Base-by-base conservation (phyloP, 1,284 basidiomycete genomes). In the Microbotryum intermedium region DNA sequence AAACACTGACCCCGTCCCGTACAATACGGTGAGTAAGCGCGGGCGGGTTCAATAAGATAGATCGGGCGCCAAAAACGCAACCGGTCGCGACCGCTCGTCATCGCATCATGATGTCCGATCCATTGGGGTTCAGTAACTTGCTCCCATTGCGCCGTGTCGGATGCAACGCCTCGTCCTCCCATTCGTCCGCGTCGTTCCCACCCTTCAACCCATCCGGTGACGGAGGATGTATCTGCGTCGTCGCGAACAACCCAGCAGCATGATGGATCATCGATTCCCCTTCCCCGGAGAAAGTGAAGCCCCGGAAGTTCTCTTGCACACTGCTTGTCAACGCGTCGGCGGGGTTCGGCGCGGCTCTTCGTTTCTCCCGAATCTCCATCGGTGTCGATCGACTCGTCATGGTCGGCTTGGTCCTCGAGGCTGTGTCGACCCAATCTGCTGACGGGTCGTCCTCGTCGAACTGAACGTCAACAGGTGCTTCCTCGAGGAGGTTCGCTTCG, bases 261-360 rank as follows among this genome's bases (percentile, higher is more conserved):
- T 63, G 51, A 26, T 66, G 61, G 9, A 61, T 63, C 62, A 68
- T 60, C n/a, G 52, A 58, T 34, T 71, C 68, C 30, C 52, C 65
- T 51, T 70, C 69, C 59, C 70, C 70, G 2, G 60, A 60, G 58
- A 70, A 72, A 30, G 66, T 67, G 64, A 72, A 72, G 23, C 70
- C 70, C 29, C 85, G 81, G 76, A 95, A 95, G 76, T 94, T 91
- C 78, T 92, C 91, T 78, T 95, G 91, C 53, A 95, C 87, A 70
- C 86, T 88, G 72, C 79, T 88, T 64, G 90, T 91, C 70, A 94
- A 78, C 26, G 88, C 83, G 21, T 82, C 82, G 51, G 75, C 75
- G 57, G 75, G 16, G 34, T 39, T 39, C 16, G 34, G 34, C 6
- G 34, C 11, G 34, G 60, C 54, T 77, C 82, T 69, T 74, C 78